These are phyloP conservation scores for Sclerospora graminicola DNA, from an alignment of 352 stramenopile genomes.

Conservation along the genomic window DNA sequence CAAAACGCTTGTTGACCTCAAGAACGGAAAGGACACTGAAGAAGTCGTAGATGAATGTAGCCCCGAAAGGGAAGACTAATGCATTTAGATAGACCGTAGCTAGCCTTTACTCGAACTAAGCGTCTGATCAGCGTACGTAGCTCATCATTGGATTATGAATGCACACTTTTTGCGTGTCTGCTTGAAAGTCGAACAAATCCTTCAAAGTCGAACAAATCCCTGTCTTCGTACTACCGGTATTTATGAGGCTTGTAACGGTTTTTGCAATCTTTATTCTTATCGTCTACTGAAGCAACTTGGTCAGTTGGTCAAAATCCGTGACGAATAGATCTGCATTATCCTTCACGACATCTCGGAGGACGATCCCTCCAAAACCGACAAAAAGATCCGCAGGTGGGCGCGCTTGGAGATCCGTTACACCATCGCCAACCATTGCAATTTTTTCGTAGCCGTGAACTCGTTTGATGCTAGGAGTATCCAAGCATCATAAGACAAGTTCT, in stretches of 20 bases:
- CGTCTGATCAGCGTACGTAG: too few relatives aligned
- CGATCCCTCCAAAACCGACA: conserved; percentile 96
- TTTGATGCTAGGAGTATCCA: conserved; percentile 65
- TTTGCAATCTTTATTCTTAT: not conserved
- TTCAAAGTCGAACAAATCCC: not conserved
- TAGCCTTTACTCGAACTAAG: conserved; percentile 25
- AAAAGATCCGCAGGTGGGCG: conserved; percentile 95
- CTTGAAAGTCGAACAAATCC: conserved; percentile 1
- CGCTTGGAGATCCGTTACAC: conserved; percentile 96
- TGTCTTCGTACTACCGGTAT: not conserved
- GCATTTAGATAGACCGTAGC: conserved; percentile 16
- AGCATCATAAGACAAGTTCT: too few relatives aligned
- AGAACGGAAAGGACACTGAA: conserved; percentile 31
- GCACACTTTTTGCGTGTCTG: not conserved
- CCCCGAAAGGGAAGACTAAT: conserved; percentile 45
- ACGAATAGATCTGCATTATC: conserved; percentile 96
- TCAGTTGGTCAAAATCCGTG: conserved; percentile 90
- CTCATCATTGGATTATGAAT: not conserved
- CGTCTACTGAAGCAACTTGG: conserved; percentile 37
- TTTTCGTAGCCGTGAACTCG: conserved; percentile 86
- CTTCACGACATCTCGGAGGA: conserved; percentile 89
- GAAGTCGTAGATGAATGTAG: conserved; percentile 15
- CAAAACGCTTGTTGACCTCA: conserved; percentile 73
- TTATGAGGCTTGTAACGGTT: not conserved
- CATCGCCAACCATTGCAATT: conserved; percentile 98